Base-by-base conservation (phyloP, 1,284 basidiomycete genomes). In the Meripilus lineatus region DNA sequence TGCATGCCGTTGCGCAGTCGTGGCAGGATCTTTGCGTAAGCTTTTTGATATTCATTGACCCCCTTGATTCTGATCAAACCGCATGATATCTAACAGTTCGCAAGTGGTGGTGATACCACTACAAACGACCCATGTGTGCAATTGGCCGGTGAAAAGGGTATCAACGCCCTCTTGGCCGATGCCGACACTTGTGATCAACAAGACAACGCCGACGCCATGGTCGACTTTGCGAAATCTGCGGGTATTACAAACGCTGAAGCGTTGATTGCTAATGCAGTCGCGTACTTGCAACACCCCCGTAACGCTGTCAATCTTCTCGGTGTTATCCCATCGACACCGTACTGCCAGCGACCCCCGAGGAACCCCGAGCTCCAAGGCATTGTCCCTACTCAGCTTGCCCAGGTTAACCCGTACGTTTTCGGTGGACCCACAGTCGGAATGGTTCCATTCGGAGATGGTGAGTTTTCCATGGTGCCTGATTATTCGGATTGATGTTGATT, bases 261-360 rank as follows among this genome's bases (percentile, higher is more conserved):
- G 2, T 57, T 74, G 46, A 69, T 74, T 48, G 58, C 64, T 11
- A 64, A 68, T 32, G 72, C 71, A 10, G 49, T 71, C 26, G 56
- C 56, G 10, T 74, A 71, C 52, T 62, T 67, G 17, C 49, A 61
- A 43, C 66, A 72, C 46, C 58, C 71, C 2, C 64, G 72, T 26
- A 66, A 70, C 46, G 63, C 70, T 1, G 55, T 71, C 17, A 54
- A 66, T 34, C 59, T 71, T 28, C 53, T 62, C 21, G 69, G 67
- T 18, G 48, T 67, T 24, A 50, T 66, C 38, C 71, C 70, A 2
- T 68, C 69, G 14, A 69, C 67, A 17, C 63, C 66, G n/a, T 75
- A 73, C 57, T 77, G 75, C 56, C 70, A 71, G 57, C 72, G 65
- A 47, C 65, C 71, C 1, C 74, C 75, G 20, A 66, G 65, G 54